Evolutionary conservation across 2,329 filamentous ascomycete genomes (phyloP).

Genomic region (Colletotrichum lentis): DNA sequence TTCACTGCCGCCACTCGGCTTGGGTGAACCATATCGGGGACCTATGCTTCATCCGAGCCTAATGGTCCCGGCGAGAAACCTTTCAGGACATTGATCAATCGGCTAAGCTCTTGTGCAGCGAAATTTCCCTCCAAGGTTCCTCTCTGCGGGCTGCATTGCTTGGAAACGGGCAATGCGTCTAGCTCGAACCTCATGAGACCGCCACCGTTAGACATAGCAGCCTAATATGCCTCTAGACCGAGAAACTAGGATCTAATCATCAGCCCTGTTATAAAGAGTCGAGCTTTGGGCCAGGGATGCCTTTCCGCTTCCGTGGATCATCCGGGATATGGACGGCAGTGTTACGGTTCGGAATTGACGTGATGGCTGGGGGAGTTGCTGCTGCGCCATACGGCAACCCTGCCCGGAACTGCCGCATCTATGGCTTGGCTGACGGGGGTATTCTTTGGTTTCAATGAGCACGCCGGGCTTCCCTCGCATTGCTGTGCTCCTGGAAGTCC

Average conservation of each 20-base stretch:
- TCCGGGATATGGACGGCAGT: background rate
- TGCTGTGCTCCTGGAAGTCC: background rate
- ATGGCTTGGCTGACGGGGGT: background rate
- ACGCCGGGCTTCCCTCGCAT: constrained; percentile 9
- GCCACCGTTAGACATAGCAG: constrained; percentile 19
- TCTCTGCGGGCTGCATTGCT: background rate
- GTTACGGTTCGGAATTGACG: constrained; percentile 12
- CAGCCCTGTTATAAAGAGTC: constrained; percentile 10
- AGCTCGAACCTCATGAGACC: constrained; percentile 20
- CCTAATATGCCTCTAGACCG: constrained; percentile 18
- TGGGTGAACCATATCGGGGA: constrained; percentile 18
- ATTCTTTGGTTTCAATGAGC: background rate
- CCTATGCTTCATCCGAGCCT: constrained; percentile 24
- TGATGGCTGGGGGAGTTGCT: background rate
- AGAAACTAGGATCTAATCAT: constrained; percentile 2
- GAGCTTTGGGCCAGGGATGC: constrained; percentile 1
- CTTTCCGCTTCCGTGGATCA: background rate
- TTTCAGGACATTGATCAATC: background rate
- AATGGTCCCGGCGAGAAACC: constrained; percentile 9
- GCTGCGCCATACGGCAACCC: constrained; percentile 28
- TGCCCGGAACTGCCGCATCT: constrained; percentile 16
- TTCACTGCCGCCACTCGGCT: constrained; percentile 16
- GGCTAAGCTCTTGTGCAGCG: background rate
- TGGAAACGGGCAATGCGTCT: constrained; percentile 14
- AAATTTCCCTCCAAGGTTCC: background rate